phyloP scores from a whole-genome alignment of 305 asterid species.

The Fraxinus sp. region DNA sequence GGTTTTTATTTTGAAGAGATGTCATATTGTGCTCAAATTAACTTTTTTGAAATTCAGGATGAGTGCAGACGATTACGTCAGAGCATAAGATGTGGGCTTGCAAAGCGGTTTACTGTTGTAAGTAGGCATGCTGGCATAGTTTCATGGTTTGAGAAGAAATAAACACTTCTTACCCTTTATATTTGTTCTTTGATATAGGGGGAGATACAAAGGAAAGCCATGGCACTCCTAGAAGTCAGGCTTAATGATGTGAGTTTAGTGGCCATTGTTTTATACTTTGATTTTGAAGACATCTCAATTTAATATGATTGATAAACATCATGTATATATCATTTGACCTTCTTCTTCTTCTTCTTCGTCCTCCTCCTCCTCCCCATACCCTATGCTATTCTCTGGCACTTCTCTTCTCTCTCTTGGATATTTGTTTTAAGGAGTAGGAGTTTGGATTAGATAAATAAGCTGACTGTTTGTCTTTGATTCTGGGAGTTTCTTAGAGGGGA shows the following conservation, averaged over 20 bases:
- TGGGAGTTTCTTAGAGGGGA: not conserved
- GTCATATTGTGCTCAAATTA: constrained; percentile 6
- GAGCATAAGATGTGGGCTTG: constrained; percentile 81
- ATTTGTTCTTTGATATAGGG: constrained; percentile 49
- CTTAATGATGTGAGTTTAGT: constrained; percentile 60
- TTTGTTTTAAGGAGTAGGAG: not conserved
- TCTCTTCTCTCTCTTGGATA: not conserved
- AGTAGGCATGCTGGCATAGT: constrained; percentile 38
- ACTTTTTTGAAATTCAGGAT: constrained; percentile 49
- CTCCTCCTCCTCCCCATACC: not conserved
- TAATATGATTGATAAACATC: not conserved
- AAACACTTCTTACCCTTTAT: constrained; percentile 16
- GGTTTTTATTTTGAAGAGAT: not conserved
- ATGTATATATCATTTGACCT: not conserved
- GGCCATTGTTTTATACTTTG: constrained; percentile 9
- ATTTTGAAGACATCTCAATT: not conserved
- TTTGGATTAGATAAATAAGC: not conserved
- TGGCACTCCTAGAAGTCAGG: constrained; percentile 62
- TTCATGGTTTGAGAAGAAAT: constrained; percentile 21
- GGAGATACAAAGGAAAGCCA: constrained; percentile 70
- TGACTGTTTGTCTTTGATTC: not conserved
- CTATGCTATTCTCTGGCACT: not conserved
- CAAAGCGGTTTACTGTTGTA: constrained; percentile 70
- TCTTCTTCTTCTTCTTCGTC: not conserved
- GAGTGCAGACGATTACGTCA: constrained; percentile 85